Evolutionary conservation across 139 green algal genomes (phyloP), one percentile per base, ranked within the genome.

Genomic region (Astrephomene gubernaculifera): DNA sequence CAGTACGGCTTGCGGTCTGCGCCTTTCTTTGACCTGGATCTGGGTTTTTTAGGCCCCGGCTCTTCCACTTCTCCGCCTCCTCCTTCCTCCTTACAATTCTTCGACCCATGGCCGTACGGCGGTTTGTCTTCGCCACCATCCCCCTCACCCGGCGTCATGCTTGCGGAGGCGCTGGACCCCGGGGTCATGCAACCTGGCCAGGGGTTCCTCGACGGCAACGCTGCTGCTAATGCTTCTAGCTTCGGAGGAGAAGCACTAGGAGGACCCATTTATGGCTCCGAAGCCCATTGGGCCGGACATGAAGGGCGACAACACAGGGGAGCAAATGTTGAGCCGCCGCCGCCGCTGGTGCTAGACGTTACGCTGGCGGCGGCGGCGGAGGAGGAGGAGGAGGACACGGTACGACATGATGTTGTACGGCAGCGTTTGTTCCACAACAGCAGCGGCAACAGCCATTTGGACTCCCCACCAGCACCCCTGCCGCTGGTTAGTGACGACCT

Each of bases 81-180:
- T n/a, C n/a, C n/a, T n/a, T n/a, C n/a, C n/a, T n/a, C n/a, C n/a
- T n/a, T n/a, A n/a, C n/a, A n/a, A n/a, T n/a, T n/a, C n/a, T n/a
- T n/a, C n/a, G n/a, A n/a, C n/a, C n/a, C n/a, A n/a, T n/a, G n/a
- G n/a, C n/a, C n/a, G n/a, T n/a, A n/a, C n/a, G n/a, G n/a, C n/a
- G n/a, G n/a, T n/a, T n/a, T n/a, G n/a, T n/a, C n/a, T n/a, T n/a
- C n/a, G n/a, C n/a, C n/a, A n/a, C n/a, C n/a, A n/a, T 22, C 24
- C 39, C 57, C 57, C 57, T 6, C 19, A 44, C 31, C 65, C 68
- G 33, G 68, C 14, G 17, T 54, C 68, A 35, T 39, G 2, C 68
- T 82, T 36, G 74, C 74, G 36, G 74, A 71, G 2, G 54, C 74
- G 1, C 54, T 82, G 9, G 74, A 82, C 21, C 74, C 74, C 35